Evolutionary conservation across 257 asterid species (phyloP), one percentile per base, ranked within the genome.

Genomic region (Cordia subcordata): DNA sequence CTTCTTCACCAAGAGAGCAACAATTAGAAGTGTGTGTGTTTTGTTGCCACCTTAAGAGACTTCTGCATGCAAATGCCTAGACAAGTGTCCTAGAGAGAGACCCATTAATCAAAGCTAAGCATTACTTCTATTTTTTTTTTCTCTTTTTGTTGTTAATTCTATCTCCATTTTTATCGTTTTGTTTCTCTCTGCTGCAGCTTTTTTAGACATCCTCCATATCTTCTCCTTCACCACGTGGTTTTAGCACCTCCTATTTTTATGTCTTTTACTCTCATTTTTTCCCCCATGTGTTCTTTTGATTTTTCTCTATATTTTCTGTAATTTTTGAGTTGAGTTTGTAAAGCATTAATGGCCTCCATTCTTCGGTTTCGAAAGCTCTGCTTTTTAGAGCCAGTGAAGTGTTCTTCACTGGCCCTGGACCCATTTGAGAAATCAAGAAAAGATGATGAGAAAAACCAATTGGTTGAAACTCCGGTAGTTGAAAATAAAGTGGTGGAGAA

Each of bases 351-450:
- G 95, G 84, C 82, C 53, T 70, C 92, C 12, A 68, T 78, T 61
- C 79, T 83, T 42, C 68, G 87, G 74, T 85, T 82, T 70, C 67
- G 90, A 16, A 87, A 85, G 69, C 82, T 82, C 5, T 90, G 78
- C 57, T 69, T 77, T 55, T 61, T 87, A 55, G 87, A 76, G 66
- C 88, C 78, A 1, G 64, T 66, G 0, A 85, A 75, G 63, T 65
- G 55, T 63, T 66, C 81, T 52, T 56, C 71, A 5, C 20, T 32
- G 44, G 62, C 63, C 32, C 61, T n/a, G 17, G 57, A 66, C 66
- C 55, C 72, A 11, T 47, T 8, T 23, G 61, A 52, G 40, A 72
- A 66, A 58, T 13, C 57, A 13, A n/a, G n/a, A n/a, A 69, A 72
- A 22, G 53, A 33, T 67, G 68, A 53, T 15, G 49, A 58, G 11